These are phyloP conservation scores for Alternaria gaisen DNA, from an alignment of 2,329 filamentous ascomycete species.

Conservation along the genomic window DNA sequence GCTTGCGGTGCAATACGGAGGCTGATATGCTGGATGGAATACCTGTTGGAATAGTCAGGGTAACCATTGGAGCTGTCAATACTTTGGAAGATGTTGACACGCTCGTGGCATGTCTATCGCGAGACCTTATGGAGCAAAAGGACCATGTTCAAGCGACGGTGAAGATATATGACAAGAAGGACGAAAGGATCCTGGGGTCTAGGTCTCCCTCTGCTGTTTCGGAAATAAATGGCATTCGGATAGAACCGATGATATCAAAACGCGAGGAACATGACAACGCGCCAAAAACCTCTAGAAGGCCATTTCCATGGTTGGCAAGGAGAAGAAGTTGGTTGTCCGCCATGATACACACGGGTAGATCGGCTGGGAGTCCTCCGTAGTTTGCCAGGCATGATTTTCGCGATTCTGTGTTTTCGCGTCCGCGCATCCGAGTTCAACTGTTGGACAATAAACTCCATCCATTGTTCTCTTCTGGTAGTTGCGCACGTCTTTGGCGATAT, in stretches of 20 bases:
- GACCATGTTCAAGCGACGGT: background rate
- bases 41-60: slow-evolving; percentile 68
- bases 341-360: background rate
- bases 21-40: slow-evolving; percentile 61
- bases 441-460: background rate
- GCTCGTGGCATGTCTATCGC: slow-evolving; percentile 1
- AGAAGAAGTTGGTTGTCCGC: background rate
- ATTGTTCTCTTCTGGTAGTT: background rate
- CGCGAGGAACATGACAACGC: background rate
- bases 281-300: background rate
- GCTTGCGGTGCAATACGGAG: slow-evolving; percentile 66
- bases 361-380: background rate
- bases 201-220: background rate
- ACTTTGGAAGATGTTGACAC: slow-evolving; percentile 63
- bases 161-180: background rate
- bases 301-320: background rate
- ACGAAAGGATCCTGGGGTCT: background rate
- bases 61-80: slow-evolving; percentile 70
- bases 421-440: background rate
- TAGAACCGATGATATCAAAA: background rate
- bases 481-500: background rate
- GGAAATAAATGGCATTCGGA: background rate
- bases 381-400: background rate
- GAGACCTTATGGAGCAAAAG: background rate
- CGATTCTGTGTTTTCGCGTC: background rate